Conservation (phyloP, 2,329 filamentous ascomycete species). For the Colletotrichum sp. region DNA sequence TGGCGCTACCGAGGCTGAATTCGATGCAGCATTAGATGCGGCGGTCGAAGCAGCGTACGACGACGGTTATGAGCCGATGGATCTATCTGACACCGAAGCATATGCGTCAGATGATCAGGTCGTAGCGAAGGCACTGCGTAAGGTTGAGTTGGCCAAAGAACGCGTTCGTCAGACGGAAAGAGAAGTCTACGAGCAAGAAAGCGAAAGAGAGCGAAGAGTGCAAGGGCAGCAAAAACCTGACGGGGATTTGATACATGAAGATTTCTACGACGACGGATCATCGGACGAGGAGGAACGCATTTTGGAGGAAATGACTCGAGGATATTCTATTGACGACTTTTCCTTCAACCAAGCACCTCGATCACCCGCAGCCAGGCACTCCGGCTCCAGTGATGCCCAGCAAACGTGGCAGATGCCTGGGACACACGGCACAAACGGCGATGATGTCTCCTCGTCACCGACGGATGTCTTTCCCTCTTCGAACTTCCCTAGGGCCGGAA, state of each 20-base stretch:
- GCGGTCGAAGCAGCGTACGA: slow-evolving; percentile 97
- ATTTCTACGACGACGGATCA: slow-evolving; percentile 68
- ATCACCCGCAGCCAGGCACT: slow-evolving; percentile 71
- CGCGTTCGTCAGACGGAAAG: slow-evolving; percentile 75
- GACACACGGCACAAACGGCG: slow-evolving; percentile 17
- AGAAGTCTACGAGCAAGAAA: slow-evolving; percentile 61
- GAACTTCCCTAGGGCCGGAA: slow-evolving; percentile 25
- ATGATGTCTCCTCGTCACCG: background rate
- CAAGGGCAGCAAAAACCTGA: slow-evolving; percentile 37
- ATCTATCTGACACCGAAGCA: slow-evolving; percentile 36
- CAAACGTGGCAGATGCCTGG: slow-evolving; percentile 80
- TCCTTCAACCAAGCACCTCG: background rate
- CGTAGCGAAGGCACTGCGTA: slow-evolving; percentile 63
- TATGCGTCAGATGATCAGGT: slow-evolving; percentile 25
- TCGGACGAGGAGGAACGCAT: slow-evolving; percentile 77
- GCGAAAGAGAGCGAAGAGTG: background rate
- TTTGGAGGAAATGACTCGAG: slow-evolving; percentile 86
- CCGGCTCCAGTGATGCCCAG: slow-evolving; percentile 81
- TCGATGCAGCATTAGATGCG: slow-evolving; percentile 91
- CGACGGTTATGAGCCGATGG: slow-evolving; percentile 81
- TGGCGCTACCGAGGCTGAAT: slow-evolving; percentile 83
- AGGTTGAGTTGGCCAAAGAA: slow-evolving; percentile 78
- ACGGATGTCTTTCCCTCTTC: slow-evolving; percentile 21
- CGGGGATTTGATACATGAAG: slow-evolving; percentile 49
- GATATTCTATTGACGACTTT: slow-evolving; percentile 83